Evolutionary conservation across 2,329 filamentous ascomycete genomes (phyloP).

Genomic region (Fusarium marasasianum): DNA sequence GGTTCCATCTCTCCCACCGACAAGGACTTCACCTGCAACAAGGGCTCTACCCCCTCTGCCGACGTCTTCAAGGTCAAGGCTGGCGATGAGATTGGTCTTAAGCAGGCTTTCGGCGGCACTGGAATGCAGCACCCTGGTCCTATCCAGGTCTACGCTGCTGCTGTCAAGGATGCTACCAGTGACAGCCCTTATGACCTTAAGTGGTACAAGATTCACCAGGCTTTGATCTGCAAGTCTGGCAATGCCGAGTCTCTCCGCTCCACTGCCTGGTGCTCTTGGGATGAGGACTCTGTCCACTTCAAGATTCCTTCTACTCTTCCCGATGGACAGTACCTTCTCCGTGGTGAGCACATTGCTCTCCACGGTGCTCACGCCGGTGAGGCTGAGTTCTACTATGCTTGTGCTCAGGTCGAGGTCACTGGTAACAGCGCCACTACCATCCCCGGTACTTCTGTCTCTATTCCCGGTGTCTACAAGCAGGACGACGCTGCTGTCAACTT

Average conservation of each 20-base stretch:
- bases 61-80: constrained; percentile 20
- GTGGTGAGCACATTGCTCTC: constrained; percentile 32
- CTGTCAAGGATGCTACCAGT: neutral
- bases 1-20: constrained; percentile 15
- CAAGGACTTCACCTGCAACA: constrained; percentile 21
- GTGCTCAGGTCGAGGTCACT: constrained; percentile 28
- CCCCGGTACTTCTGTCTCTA: constrained; percentile 10
- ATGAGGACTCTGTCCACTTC: constrained; percentile 15
- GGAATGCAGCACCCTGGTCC: constrained; percentile 19
- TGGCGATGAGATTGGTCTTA: constrained; percentile 10
- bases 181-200: neutral
- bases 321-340: constrained; percentile 25
- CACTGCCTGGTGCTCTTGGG: constrained; percentile 17
- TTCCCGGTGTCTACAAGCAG: constrained; percentile 19
- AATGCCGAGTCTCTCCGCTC: constrained; percentile 7
- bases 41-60: neutral
- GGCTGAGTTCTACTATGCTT: constrained; percentile 36
- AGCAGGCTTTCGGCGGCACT: constrained; percentile 14
- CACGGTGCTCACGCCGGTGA: constrained; percentile 29
- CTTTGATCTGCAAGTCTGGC: constrained; percentile 8
- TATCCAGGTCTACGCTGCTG: constrained; percentile 13
- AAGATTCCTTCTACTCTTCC: constrained; percentile 17
- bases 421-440: constrained; percentile 17
- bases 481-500: constrained; percentile 16
- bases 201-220: constrained; percentile 23